Percentiles rank a stretch among this genome's conserved stretches.
These are phyloP conservation scores for Chimonanthus salicifolius DNA, from an alignment of 164 flowering plant species.

Conservation along the genomic window DNA sequence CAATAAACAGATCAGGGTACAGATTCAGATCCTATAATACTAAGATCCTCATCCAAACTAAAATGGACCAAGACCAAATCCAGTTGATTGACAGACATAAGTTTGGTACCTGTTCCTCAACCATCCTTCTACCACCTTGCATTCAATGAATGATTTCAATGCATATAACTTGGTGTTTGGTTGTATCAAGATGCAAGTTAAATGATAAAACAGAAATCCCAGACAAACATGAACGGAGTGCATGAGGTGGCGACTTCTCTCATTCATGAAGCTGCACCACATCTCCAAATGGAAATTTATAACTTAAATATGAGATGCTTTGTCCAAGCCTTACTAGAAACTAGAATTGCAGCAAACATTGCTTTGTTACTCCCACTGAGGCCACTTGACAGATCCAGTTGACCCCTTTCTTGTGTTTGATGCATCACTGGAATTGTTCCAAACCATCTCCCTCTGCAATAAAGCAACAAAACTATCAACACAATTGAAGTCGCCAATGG, in stretches of 20 bases:
- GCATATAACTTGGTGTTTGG: background rate
- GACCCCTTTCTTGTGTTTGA: slow-evolving; percentile 32
- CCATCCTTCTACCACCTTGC: background rate
- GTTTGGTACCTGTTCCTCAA: background rate
- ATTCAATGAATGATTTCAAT: background rate
- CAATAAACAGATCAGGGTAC: too few species aligned
- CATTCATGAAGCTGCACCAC: background rate
- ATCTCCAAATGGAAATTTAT: background rate
- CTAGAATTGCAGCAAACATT: background rate
- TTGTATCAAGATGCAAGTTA: background rate
- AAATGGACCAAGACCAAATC: background rate
- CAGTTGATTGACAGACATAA: background rate
- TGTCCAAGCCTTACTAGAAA: background rate
- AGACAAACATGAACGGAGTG: background rate
- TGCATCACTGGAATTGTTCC: slow-evolving; percentile 53
- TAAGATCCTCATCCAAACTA: background rate
- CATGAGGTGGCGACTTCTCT: background rate
- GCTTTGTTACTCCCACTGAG: slow-evolving; percentile 29
- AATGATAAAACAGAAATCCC: background rate
- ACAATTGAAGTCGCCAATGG: background rate
- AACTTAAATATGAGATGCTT: background rate
- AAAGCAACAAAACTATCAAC: slow-evolving; percentile 7
- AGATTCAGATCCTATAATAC: background rate
- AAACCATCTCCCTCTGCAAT: slow-evolving; percentile 76
- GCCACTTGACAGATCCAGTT: slow-evolving; percentile 46